phyloP scores from a whole-genome alignment of 805 yeast genomes.

The Nadsonia fulvescens region DNA sequence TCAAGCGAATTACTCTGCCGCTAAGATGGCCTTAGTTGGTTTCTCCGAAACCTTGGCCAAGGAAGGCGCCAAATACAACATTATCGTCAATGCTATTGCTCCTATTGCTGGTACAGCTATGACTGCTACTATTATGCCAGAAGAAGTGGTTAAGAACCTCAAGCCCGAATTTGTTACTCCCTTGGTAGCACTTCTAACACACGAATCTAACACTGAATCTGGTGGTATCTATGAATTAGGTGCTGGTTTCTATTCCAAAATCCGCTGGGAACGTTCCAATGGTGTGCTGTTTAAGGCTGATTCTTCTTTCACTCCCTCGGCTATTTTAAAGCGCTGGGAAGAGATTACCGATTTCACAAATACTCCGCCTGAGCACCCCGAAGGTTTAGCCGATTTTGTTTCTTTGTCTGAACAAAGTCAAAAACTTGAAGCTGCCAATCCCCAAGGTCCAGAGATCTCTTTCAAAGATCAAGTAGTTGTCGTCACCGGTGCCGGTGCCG shows the following conservation, averaged over 20 bases:
- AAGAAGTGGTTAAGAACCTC: constrained; percentile 60
- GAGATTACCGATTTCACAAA: constrained; percentile 42
- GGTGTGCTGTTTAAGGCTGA: constrained; percentile 77
- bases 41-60: constrained; percentile 87
- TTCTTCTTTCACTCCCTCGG: constrained; percentile 64
- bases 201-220: constrained; percentile 40
- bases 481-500: constrained; percentile 90
- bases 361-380: constrained; percentile 49
- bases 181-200: constrained; percentile 62
- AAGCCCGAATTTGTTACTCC: constrained; percentile 88
- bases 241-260: constrained; percentile 81
- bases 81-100: constrained; percentile 72
- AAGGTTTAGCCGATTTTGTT: constrained; percentile 52
- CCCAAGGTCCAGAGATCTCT: constrained; percentile 42
- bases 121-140: constrained; percentile 84
- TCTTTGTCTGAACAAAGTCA: constrained; percentile 35
- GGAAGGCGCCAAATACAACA: constrained; percentile 78
- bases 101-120: constrained; percentile 91
- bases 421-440: constrained; percentile 34
- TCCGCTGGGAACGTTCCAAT: constrained; percentile 85
- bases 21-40: constrained; percentile 79
- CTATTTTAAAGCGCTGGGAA: constrained; percentile 49
- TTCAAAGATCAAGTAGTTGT: constrained; percentile 73
- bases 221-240: constrained; percentile 83
- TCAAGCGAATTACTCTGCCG: constrained; percentile 88